Percentiles rank a stretch among this genome's conserved stretches.
These are phyloP conservation scores for Penstemon barbatus DNA, from an alignment of 257 asterid species.

Conservation along the genomic window DNA sequence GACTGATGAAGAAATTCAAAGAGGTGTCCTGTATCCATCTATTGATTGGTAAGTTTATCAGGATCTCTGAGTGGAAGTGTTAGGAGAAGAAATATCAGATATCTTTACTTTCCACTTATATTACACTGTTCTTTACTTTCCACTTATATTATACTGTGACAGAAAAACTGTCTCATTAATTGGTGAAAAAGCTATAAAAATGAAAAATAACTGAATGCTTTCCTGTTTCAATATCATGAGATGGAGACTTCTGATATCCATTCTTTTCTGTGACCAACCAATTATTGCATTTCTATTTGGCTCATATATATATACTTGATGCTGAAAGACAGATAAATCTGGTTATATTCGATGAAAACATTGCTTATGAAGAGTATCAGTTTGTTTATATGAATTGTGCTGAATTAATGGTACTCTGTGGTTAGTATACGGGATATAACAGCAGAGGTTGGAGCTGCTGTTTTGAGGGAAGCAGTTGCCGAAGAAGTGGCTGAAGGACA, in stretches of 20 bases:
- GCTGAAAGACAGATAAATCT: too few relatives aligned
- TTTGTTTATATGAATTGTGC: background rate
- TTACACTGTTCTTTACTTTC: background rate
- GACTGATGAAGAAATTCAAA: constrained; percentile 77
- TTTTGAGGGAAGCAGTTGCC: constrained; percentile 72
- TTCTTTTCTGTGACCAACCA: too few relatives aligned
- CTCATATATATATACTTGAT: too few relatives aligned
- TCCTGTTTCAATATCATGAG: too few relatives aligned
- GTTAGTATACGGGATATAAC: constrained; percentile 89
- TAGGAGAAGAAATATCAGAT: background rate
- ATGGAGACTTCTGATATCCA: too few relatives aligned
- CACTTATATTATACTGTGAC: background rate
- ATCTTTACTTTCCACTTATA: background rate
- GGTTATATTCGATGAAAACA: too few relatives aligned
- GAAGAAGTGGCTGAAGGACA: constrained; percentile 86
- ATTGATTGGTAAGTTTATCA: constrained; percentile 61
- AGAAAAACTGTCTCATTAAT: too few relatives aligned
- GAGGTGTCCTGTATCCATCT: constrained; percentile 81
- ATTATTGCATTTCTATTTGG: too few relatives aligned
- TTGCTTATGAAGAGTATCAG: too few relatives aligned
- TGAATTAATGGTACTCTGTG: constrained; percentile 28
- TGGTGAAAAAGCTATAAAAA: too few relatives aligned
- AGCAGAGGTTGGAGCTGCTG: constrained; percentile 96
- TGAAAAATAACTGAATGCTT: too few relatives aligned
- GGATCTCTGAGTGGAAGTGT: background rate